phyloP scores from a whole-genome alignment of 352 stramenopile genomes.

The Phytophthora lateralis region DNA sequence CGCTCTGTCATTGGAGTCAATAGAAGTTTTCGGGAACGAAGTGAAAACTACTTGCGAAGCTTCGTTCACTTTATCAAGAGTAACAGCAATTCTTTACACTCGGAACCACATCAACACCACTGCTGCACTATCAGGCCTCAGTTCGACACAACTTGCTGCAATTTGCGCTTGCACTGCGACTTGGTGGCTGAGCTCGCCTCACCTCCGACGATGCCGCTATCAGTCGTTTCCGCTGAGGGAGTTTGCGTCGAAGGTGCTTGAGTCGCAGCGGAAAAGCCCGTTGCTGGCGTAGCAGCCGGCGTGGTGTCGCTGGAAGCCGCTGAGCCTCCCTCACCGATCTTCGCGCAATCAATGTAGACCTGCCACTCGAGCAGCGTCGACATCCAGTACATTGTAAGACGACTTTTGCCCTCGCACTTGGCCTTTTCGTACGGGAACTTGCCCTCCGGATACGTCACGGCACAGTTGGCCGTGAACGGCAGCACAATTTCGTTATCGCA shows the following conservation, averaged over 20 bases:
- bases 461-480: constrained; percentile 44
- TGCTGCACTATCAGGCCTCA: neutral
- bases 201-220: neutral
- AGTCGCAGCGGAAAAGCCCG: neutral
- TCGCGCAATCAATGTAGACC: constrained; percentile 28
- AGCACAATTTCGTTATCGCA: constrained; percentile 51
- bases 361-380: constrained; percentile 33
- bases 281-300: neutral
- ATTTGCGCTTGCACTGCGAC: constrained; percentile 6
- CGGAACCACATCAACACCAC: neutral
- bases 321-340: constrained; percentile 24
- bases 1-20: too few species aligned
- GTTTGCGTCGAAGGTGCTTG: neutral
- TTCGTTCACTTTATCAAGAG: too few species aligned
- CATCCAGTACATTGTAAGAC: constrained; percentile 47
- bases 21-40: too few species aligned
- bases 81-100: too few species aligned
- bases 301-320: constrained; percentile 4
- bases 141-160: constrained; percentile 4
- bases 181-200: constrained; percentile 5
- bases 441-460: constrained; percentile 27
- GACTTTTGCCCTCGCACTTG: constrained; percentile 36
- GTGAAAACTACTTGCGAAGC: too few species aligned
- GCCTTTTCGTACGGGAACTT: constrained; percentile 40
- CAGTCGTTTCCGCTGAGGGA: neutral